Percentiles rank a stretch among this genome's conserved stretches.
Conservation (phyloP, 176 grass and related monocot genomes). For the Musa beccarii region DNA sequence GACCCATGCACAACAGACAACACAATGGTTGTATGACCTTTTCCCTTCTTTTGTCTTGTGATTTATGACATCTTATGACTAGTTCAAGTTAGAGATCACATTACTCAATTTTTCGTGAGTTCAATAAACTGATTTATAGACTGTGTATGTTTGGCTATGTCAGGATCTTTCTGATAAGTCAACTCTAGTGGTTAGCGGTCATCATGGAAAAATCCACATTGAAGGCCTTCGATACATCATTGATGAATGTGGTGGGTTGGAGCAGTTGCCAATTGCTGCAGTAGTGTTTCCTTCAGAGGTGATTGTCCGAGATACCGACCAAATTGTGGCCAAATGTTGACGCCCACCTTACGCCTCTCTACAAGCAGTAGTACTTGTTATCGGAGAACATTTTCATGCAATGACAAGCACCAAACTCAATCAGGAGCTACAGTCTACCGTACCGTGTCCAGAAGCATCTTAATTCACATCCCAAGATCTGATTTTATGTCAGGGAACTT, state of each 20-base stretch:
- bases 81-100: too few species aligned
- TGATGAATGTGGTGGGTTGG: conserved; percentile 65
- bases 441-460: not conserved
- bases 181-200: conserved; percentile 63
- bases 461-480: not conserved
- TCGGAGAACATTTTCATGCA: not conserved
- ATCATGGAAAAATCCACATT: conserved; percentile 72
- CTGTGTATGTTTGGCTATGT: not conserved
- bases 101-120: too few species aligned
- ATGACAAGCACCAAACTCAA: not conserved
- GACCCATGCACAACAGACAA: too few species aligned
- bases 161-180: conserved; percentile 55
- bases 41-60: too few species aligned
- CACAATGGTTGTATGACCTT: too few species aligned
- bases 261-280: conserved; percentile 52
- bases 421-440: not conserved
- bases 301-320: conserved; percentile 40
- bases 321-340: conserved; percentile 5
- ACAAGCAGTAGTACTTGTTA: not conserved
- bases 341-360: not conserved
- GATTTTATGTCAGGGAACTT: too few species aligned
- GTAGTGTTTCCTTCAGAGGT: conserved; percentile 57
- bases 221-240: conserved; percentile 66
- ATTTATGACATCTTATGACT: too few species aligned
- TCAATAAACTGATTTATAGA: not conserved